Evolutionary conservation across 2,329 filamentous ascomycete species (phyloP), one percentile per base, ranked within the genome.

Genomic region (Paecilomyces dactylethromorphus): DNA sequence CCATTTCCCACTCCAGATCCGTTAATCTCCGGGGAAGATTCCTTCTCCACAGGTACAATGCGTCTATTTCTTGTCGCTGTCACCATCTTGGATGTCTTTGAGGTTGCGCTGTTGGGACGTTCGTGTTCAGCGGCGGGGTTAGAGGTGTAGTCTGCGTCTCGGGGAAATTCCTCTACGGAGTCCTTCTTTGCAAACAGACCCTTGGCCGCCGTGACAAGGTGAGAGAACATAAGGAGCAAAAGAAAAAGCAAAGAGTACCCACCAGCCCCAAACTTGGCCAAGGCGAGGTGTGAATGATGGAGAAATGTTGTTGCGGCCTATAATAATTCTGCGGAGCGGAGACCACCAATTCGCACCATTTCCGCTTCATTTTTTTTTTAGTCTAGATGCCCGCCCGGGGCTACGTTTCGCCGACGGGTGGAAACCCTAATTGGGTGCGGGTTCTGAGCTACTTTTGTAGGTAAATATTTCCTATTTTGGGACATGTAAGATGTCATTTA

Each of bases 161-260:
- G 33, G 13, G 22, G 35, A 45, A 59, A 22, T 26, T 53, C 39
- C 54, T 66, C 63, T 56, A 68, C 59, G 59, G 68, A 62, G 26
- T 73, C 68, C 54, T 67, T 66, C 66, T 67, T 70, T 62, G 67
- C 63, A 60, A 76, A 75, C 62, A 77, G 62, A 64, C 74, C 73
- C 65, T 74, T 76, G 60, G 75, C 75, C 61, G 73, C 73, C 55
- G 72, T 76, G 56, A 77, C 69, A 57, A 77, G 51, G 35, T 77
- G 69, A 54, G 74, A 72, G 59, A 77, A 76, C 75, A 77, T 77
- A 73, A 65, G 70, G 65, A 56, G 54, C 55, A 31, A 51, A 54
- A 58, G 35, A 58, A 33, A 39, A 54, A 59, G 32, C 39, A 45
- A 45, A 35, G 51, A 35, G 45, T 22, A 22, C 22, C 18, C 32